Conservation (phyloP, 2,329 filamentous ascomycete genomes). For the Aspergillus candidus region DNA sequence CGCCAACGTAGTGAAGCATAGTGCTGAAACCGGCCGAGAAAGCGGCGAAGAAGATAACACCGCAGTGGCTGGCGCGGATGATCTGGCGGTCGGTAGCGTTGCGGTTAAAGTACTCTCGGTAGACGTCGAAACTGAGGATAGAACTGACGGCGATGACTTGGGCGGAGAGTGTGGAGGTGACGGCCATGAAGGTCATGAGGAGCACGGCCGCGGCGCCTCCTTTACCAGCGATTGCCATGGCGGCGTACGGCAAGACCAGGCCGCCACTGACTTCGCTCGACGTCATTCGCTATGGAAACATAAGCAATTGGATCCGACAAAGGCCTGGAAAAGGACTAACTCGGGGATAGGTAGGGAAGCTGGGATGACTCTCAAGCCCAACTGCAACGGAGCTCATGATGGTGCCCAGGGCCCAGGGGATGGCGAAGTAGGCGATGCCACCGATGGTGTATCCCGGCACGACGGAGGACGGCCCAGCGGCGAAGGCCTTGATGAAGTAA, state of each 20-base stretch:
- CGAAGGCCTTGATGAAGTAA: constrained; percentile 51
- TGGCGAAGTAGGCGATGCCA: constrained; percentile 50
- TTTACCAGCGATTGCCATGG: constrained; percentile 34
- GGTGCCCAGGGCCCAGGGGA: constrained; percentile 50
- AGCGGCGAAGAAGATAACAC: constrained; percentile 48
- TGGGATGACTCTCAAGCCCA: constrained; percentile 42
- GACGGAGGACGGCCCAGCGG: constrained; percentile 42
- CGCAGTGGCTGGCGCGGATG: constrained; percentile 49
- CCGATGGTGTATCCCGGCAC: constrained; percentile 50
- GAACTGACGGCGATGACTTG: constrained; percentile 51
- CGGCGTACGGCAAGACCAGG: constrained; percentile 35
- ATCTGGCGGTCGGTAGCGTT: constrained; percentile 44
- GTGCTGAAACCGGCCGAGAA: constrained; percentile 50
- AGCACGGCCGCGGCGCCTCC: constrained; percentile 34
- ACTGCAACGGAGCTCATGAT: constrained; percentile 46
- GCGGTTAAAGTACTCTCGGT: constrained; percentile 46
- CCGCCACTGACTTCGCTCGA: constrained; percentile 31
- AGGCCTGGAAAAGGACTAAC: constrained; percentile 13
- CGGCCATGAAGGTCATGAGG: constrained; percentile 39
- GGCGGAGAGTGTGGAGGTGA: constrained; percentile 46
- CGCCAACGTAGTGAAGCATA: constrained; percentile 48
- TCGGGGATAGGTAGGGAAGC: constrained; percentile 51
- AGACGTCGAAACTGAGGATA: constrained; percentile 51
- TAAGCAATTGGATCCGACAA: not conserved
- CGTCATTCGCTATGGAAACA: constrained; percentile 29